A percentile compares a stretch with the other conserved stretches of the same genome.
Conservation (phyloP, 306 rosid genomes). For the Clitoria ternatea region DNA sequence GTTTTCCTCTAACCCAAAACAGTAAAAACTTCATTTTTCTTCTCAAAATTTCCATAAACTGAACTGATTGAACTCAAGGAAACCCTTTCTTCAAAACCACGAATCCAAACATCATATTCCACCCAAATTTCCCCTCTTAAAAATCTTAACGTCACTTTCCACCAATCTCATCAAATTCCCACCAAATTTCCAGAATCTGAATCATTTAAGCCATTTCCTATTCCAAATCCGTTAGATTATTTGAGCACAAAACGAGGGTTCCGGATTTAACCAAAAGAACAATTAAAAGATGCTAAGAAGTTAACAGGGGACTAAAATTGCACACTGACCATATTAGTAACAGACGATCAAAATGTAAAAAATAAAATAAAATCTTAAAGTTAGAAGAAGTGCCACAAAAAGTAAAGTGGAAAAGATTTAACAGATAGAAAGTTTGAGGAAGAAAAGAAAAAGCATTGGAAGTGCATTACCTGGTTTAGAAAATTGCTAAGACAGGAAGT, state of each 20-base stretch:
- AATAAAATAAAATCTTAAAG: neutral
- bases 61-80: too few species aligned
- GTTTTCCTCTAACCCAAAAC: neutral
- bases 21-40: too few species aligned
- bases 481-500: conserved; percentile 48
- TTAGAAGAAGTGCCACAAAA: neutral
- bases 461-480: conserved; percentile 54
- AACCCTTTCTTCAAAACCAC: too few species aligned
- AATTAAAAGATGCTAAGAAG: neutral
- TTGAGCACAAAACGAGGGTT: neutral
- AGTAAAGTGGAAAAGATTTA: neutral
- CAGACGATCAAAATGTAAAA: neutral
- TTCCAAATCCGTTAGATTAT: neutral
- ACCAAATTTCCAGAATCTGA: neutral
- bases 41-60: too few species aligned
- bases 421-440: neutral
- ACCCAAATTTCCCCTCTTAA: neutral
- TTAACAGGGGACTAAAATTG: neutral
- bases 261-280: too few species aligned
- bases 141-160: neutral
- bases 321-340: neutral
- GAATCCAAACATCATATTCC: neutral
- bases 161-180: neutral
- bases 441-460: neutral
- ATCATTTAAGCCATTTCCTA: neutral